Conservation (phyloP, 495 filamentous ascomycete species). For the Mycothermus thermophilus region DNA sequence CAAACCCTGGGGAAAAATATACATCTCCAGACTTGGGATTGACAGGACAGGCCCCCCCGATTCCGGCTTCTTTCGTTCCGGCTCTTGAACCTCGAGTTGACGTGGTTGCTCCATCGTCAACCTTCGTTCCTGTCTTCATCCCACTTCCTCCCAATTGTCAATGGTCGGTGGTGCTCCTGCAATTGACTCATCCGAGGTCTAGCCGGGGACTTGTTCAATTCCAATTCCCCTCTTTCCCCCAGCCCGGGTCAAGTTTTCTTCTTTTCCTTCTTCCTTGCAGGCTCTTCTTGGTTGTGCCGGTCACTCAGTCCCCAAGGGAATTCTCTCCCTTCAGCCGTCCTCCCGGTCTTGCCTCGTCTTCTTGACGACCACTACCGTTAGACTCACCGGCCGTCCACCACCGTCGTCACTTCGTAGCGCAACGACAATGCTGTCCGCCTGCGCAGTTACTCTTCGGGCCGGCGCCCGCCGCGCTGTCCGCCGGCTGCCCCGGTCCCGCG, state of each 20-base stretch:
- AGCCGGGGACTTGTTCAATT: slow-evolving; percentile 1
- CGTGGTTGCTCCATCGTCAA: no score
- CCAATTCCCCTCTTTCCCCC: not conserved
- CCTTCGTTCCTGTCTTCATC: not conserved
- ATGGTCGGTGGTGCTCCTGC: slow-evolving; percentile 12
- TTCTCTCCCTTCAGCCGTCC: not conserved
- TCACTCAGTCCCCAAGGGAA: not conserved
- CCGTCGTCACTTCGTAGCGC: no score
- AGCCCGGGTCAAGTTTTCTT: not conserved
- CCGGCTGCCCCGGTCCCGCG: slow-evolving; percentile 18
- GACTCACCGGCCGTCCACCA: no score
- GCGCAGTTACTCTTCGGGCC: slow-evolving; percentile 27
- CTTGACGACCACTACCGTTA: slow-evolving; percentile 1
- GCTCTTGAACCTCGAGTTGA: no score
- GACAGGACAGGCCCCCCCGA: no score
- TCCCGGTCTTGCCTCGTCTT: not conserved
- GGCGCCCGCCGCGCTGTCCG: slow-evolving; percentile 30
- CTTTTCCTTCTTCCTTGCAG: not conserved
- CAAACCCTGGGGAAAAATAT: slow-evolving; percentile 5
- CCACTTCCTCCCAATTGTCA: slow-evolving; percentile 14
- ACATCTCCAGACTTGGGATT: no score
- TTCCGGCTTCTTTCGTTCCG: slow-evolving; percentile 9
- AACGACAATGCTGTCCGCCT: slow-evolving; percentile 26
- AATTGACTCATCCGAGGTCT: slow-evolving; percentile 14
- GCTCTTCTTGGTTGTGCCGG: no score